Percentiles rank a stretch among this genome's conserved stretches.
phyloP scores from a whole-genome alignment of 176 grass and related monocot genomes.

The Hyparrhenia diplandra region DNA sequence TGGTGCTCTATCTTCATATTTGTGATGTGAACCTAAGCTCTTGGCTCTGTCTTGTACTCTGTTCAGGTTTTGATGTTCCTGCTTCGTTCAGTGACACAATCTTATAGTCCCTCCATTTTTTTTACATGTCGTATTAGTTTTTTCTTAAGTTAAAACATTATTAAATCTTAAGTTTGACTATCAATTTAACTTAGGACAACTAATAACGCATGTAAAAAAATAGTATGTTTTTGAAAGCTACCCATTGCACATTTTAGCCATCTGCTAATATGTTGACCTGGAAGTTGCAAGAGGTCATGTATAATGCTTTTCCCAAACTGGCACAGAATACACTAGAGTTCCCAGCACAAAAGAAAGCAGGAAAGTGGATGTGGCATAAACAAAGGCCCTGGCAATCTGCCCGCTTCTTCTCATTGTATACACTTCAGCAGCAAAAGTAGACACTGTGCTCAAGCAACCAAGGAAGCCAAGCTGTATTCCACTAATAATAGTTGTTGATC shows the following conservation, averaged over 20 bases:
- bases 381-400: constrained; percentile 56
- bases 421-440: constrained; percentile 91
- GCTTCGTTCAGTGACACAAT: background rate
- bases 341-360: constrained; percentile 69
- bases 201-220: background rate
- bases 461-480: constrained; percentile 79
- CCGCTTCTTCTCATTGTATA: constrained; percentile 83
- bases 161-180: background rate
- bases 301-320: constrained; percentile 63
- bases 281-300: constrained; percentile 1
- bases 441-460: constrained; percentile 92
- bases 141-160: background rate
- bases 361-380: constrained; percentile 63
- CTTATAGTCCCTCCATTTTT: background rate
- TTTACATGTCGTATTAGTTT: background rate
- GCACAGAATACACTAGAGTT: constrained; percentile 76
- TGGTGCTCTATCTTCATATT: background rate
- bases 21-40: background rate
- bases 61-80: background rate
- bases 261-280: background rate
- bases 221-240: background rate
- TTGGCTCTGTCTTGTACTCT: background rate
- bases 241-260: background rate
- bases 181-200: background rate
- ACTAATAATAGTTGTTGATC: constrained; percentile 46